Evolutionary conservation across 495 filamentous ascomycete genomes (phyloP).

Genomic region (Bryoglossum gracile): DNA sequence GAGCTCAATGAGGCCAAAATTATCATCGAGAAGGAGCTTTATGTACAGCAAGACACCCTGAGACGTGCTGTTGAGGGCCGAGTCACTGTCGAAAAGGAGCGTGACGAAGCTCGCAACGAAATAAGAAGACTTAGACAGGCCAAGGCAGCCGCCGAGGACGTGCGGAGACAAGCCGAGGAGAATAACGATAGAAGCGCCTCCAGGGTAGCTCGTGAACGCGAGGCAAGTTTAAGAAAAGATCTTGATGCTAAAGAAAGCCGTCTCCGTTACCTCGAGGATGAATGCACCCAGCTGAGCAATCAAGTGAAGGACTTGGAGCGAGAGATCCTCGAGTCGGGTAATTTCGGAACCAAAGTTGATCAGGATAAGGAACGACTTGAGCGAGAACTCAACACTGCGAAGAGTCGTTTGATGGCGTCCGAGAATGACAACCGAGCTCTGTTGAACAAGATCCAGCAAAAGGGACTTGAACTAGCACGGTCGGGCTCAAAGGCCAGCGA

Average conservation of each 20-base stretch:
- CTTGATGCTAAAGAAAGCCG: slow-evolving; percentile 64
- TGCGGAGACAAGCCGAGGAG: slow-evolving; percentile 73
- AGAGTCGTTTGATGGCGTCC: slow-evolving; percentile 82
- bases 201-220: slow-evolving; percentile 72
- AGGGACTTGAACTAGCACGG: slow-evolving; percentile 92
- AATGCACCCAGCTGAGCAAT: slow-evolving; percentile 62
- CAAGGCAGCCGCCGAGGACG: slow-evolving; percentile 76
- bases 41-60: slow-evolving; percentile 91
- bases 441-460: slow-evolving; percentile 94
- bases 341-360: slow-evolving; percentile 79
- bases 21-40: slow-evolving; percentile 96
- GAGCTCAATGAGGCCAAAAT: slow-evolving; percentile 93
- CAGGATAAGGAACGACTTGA: slow-evolving; percentile 90
- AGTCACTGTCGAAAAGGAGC: slow-evolving; percentile 69
- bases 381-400: slow-evolving; percentile 85
- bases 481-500: slow-evolving; percentile 83
- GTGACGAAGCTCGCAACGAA: slow-evolving; percentile 82
- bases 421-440: slow-evolving; percentile 96
- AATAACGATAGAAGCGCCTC: slow-evolving; percentile 73
- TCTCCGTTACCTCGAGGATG: slow-evolving; percentile 65
- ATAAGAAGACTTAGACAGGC: slow-evolving; percentile 74
- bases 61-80: slow-evolving; percentile 80
- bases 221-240: slow-evolving; percentile 69
- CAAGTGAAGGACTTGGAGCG: slow-evolving; percentile 77
- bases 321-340: slow-evolving; percentile 79